Percentiles rank a stretch among this genome's conserved stretches.
Evolutionary conservation across 73 alveolate species (phyloP).

Genomic region (Halteria grandinella): DNA sequence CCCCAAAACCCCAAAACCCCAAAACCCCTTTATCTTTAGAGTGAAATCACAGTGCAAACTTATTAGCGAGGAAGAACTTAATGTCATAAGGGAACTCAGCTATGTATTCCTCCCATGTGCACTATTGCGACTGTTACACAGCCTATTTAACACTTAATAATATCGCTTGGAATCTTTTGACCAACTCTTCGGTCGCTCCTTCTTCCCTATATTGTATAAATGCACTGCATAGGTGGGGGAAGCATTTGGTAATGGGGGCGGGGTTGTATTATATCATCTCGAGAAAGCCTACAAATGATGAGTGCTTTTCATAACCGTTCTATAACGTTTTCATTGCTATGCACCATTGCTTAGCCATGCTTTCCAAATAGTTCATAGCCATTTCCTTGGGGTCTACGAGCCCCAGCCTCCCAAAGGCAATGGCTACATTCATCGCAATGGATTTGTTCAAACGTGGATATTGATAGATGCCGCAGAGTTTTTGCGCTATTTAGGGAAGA

Average conservation of each 20-base stretch:
- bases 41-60: too few relatives aligned
- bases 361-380: slow-evolving; percentile 22
- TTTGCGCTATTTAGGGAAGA: slow-evolving; percentile 1
- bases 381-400: slow-evolving; percentile 32
- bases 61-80: too few relatives aligned
- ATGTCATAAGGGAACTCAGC: slow-evolving; percentile 31
- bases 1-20: too few relatives aligned
- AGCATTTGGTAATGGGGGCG: slow-evolving; percentile 27
- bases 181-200: slow-evolving; percentile 38
- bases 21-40: too few relatives aligned
- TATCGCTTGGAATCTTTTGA: slow-evolving; percentile 19
- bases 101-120: slow-evolving; percentile 55
- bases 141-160: slow-evolving; percentile 26
- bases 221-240: slow-evolving; percentile 63
- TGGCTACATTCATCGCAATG: slow-evolving; percentile 52
- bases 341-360: slow-evolving; percentile 65
- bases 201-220: slow-evolving; percentile 50
- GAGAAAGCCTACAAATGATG: slow-evolving; percentile 61
- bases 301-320: slow-evolving; percentile 45
- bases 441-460: slow-evolving; percentile 38
- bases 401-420: slow-evolving; percentile 63
- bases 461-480: not conserved
- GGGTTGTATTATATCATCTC: slow-evolving; percentile 59
- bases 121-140: slow-evolving; percentile 15
- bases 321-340: slow-evolving; percentile 47